Evolutionary conservation across 306 rosid genomes (phyloP).

Genomic region (Glycine tomentella): DNA sequence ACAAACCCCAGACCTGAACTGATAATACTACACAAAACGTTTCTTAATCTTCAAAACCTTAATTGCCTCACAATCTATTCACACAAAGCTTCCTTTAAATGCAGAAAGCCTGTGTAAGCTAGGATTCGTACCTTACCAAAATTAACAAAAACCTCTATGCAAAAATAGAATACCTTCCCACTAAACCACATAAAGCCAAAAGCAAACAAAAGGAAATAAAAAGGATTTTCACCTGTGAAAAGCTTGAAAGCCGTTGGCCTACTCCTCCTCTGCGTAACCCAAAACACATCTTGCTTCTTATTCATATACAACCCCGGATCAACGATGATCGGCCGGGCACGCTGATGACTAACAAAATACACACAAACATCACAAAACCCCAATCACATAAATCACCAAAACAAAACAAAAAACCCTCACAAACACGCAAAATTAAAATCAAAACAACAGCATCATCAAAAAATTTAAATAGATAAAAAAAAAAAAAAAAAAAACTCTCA

Average conservation of each 20-base stretch:
- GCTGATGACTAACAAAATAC: conserved; percentile 61
- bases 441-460: not conserved
- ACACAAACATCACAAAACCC: conserved; percentile 5
- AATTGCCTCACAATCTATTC: conserved; percentile 16
- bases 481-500: conserved; percentile 47
- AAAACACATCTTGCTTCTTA: conserved; percentile 91
- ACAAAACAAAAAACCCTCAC: not conserved
- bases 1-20: conserved; percentile 11
- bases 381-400: conserved; percentile 28
- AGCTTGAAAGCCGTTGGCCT: conserved; percentile 97
- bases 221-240: conserved; percentile 74
- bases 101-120: not conserved
- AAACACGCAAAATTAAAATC: not conserved
- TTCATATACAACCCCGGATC: conserved; percentile 96
- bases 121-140: conserved; percentile 30
- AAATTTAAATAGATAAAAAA: too few relatives aligned
- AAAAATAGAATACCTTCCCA: conserved; percentile 26
- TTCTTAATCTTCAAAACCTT: conserved; percentile 1
- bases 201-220: not conserved
- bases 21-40: not conserved
- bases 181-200: not conserved
- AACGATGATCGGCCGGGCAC: conserved; percentile 88
- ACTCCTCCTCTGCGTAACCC: conserved; percentile 94
- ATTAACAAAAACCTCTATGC: conserved; percentile 36
- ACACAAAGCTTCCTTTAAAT: conserved; percentile 2